phyloP scores from a whole-genome alignment of 768 basidiomycete genomes.

The Plicaturopsis crispa region DNA sequence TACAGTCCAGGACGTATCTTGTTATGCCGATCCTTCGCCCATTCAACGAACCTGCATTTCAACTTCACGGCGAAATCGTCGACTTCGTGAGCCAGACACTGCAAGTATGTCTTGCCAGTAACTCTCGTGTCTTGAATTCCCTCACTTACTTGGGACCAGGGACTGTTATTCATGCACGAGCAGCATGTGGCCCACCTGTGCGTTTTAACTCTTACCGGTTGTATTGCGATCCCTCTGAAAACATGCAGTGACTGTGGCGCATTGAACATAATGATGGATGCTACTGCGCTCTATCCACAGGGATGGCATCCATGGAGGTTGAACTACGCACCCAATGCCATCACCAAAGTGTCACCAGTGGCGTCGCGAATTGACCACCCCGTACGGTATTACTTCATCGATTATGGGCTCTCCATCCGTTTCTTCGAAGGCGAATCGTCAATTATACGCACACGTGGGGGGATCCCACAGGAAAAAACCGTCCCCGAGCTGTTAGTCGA shows the following conservation, averaged over 20 bases:
- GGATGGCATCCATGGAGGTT: conserved; percentile 6
- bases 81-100: conserved; percentile 14
- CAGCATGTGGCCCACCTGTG: conserved; percentile 1
- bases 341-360: neutral
- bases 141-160: neutral
- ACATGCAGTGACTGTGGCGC: too few relatives aligned
- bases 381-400: conserved; percentile 20
- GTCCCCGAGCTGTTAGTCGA: conserved; percentile 17
- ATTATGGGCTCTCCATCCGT: conserved; percentile 14
- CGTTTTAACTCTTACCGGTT: neutral
- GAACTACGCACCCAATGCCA: neutral
- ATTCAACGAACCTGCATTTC: conserved; percentile 8
- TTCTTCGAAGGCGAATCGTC: neutral
- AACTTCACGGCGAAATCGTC: conserved; percentile 14
- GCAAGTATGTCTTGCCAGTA: conserved; percentile 5
- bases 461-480: conserved; percentile 12
- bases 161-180: conserved; percentile 9
- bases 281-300: conserved; percentile 5
- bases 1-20: conserved; percentile 4
- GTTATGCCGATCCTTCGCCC: conserved; percentile 12
- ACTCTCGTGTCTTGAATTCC: neutral
- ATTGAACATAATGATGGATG: conserved; percentile 12
- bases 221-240: conserved; percentile 11
- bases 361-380: conserved; percentile 1
- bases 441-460: conserved; percentile 8